Evolutionary conservation across 164 flowering plant species (phyloP), one percentile per base, ranked within the genome.

Genomic region (Kalanchoe fedtschenkoi): DNA sequence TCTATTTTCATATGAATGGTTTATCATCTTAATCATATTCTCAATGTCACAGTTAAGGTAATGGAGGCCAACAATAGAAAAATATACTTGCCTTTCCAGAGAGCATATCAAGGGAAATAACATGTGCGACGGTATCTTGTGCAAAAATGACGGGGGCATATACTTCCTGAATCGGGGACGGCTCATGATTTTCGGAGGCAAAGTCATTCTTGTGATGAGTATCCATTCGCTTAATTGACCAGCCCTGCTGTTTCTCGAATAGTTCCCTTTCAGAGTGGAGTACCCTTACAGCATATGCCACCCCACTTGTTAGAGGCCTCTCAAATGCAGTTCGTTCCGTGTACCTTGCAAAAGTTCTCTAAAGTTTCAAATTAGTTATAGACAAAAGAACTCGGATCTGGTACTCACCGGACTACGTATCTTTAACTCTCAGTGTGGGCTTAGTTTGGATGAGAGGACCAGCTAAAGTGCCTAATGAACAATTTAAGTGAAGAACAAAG

Each of bases 131-230:
- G 37, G 91, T 93, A 64, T 91, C 95, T 69, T 93, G 97, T 15
- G 99, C 92, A 71, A 93, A 91, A 72, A 93, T 91, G 55, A 93
- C 99, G 0, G 99, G 99, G 57, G 99, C 97, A 77, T 93, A 93
- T 78, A 91, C 99, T 64, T 83, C 91, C 66, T 83, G 83, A 64
- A 81, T 54, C 33, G 93, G 96, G 6, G 95, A 83, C 42, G 89
- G 76, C 68, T 83, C 88, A 41, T 73, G 76, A 7, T 55, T 67
- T 62, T 83, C 91, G 9, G 80, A 66, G 21, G 72, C 71, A 72
- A 74, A 73, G 39, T 84, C 84, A 70, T 81, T 86, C 72, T 88
- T 76, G 34, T 81, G 90, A 76, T 74, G 60, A 13, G 72, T 74
- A 68, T 87, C 83, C 97, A 93, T 90, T 65, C 75, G 81, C 80